Percentiles rank a stretch among this genome's conserved stretches.
These are phyloP conservation scores for Vachellia collinsii DNA, from an alignment of 306 rosid genomes.

Conservation along the genomic window DNA sequence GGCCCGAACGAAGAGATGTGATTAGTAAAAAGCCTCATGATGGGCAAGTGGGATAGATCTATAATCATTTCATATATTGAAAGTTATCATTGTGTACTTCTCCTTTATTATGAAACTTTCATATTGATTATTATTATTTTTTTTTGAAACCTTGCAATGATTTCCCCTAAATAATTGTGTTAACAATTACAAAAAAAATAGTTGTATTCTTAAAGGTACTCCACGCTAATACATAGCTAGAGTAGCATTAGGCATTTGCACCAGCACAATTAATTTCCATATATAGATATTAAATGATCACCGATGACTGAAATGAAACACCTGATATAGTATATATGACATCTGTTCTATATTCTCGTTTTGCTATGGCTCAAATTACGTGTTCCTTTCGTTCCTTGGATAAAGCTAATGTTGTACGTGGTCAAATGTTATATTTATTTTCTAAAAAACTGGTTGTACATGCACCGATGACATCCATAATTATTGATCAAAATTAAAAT, in stretches of 20 bases:
- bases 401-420: not conserved
- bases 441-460: not conserved
- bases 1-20: too few relatives aligned
- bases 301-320: not conserved
- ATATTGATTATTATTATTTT: too few relatives aligned
- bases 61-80: too few relatives aligned
- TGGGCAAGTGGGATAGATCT: too few relatives aligned
- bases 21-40: too few relatives aligned
- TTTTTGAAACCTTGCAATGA: too few relatives aligned
- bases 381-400: conserved; percentile 25
- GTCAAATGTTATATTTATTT: not conserved
- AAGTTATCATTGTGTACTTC: too few relatives aligned
- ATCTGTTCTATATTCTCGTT: not conserved
- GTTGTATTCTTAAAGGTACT: not conserved
- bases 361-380: not conserved
- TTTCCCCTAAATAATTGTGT: too few relatives aligned
- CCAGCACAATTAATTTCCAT: not conserved
- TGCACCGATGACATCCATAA: not conserved
- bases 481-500: not conserved
- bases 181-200: too few relatives aligned
- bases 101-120: too few relatives aligned
- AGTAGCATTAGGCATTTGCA: not conserved
- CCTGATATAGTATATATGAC: not conserved
- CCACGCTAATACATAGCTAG: not conserved
- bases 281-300: not conserved